phyloP scores from a whole-genome alignment of 176 grass and related monocot species.

The Avena insularis region DNA sequence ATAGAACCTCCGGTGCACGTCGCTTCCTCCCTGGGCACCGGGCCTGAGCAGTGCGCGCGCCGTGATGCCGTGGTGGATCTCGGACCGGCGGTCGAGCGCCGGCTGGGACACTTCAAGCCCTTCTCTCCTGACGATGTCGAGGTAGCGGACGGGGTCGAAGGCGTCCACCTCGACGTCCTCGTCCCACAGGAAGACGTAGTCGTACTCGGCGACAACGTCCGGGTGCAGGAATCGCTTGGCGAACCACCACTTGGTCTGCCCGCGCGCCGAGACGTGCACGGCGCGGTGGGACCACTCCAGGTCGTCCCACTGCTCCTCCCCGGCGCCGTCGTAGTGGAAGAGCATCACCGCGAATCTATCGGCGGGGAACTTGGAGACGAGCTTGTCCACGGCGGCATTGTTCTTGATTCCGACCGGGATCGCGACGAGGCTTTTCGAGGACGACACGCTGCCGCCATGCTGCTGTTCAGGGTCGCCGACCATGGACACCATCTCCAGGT shows the following conservation, averaged over 20 bases:
- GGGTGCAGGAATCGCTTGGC: constrained; percentile 80
- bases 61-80: too few species aligned
- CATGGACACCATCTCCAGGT: constrained; percentile 66
- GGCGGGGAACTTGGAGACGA: constrained; percentile 74
- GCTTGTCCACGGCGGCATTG: constrained; percentile 70
- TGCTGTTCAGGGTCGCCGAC: constrained; percentile 43
- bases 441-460: not conserved
- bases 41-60: too few species aligned
- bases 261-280: constrained; percentile 59
- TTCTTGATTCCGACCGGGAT: constrained; percentile 86
- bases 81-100: constrained; percentile 67
- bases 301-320: constrained; percentile 53
- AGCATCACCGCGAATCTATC: constrained; percentile 65
- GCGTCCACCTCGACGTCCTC: constrained; percentile 78
- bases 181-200: constrained; percentile 87
- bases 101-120: constrained; percentile 54
- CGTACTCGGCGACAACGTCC: constrained; percentile 66
- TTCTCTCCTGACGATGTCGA: constrained; percentile 42
- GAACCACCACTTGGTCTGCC: constrained; percentile 50
- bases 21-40: too few species aligned
- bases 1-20: too few species aligned
- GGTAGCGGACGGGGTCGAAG: constrained; percentile 67
- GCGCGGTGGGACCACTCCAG: constrained; percentile 13
- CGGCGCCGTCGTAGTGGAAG: constrained; percentile 53
- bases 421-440: constrained; percentile 74